phyloP scores from a whole-genome alignment of 371 early-diverging fungal genomes.

The Rhizopus arrhizus region DNA sequence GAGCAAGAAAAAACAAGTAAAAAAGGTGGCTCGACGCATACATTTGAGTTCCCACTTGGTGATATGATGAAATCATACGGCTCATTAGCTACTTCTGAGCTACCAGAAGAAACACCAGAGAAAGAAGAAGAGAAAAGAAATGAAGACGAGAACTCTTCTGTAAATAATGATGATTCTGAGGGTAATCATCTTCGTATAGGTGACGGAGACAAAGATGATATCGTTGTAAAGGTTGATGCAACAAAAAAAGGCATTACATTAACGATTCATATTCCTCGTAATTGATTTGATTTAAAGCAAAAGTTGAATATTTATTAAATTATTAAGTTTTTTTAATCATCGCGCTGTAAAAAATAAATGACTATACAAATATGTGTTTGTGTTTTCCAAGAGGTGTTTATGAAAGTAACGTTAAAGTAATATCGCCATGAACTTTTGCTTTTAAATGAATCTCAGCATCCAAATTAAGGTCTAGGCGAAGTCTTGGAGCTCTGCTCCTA shows the following conservation, averaged over 20 bases:
- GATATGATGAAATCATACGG: constrained; percentile 24
- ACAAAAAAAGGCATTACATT: constrained; percentile 34
- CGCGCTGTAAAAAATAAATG: background rate
- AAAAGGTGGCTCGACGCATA: constrained; percentile 15
- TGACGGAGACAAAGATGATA: constrained; percentile 28
- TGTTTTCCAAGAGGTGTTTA: constrained; percentile 4
- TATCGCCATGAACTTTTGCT: constrained; percentile 32
- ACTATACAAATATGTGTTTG: background rate
- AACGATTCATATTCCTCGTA: constrained; percentile 32
- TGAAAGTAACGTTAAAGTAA: constrained; percentile 26
- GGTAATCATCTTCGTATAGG: constrained; percentile 10
- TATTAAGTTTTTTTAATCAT: too few relatives aligned
- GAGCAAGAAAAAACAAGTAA: background rate
- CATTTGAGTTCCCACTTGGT: constrained; percentile 29
- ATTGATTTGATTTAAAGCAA: constrained; percentile 5
- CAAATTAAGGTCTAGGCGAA: constrained; percentile 29
- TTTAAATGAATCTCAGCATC: constrained; percentile 26
- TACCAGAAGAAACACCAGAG: constrained; percentile 5
- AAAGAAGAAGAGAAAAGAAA: constrained; percentile 4
- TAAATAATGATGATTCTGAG: constrained; percentile 2
- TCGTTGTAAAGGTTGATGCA: constrained; percentile 36
- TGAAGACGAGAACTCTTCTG: constrained; percentile 21
- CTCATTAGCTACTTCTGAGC: constrained; percentile 5
- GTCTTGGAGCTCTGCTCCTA: constrained; percentile 22
- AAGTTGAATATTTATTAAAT: too few relatives aligned